A percentile compares a stretch with the other conserved stretches of the same genome.
phyloP scores from a whole-genome alignment of 495 filamentous ascomycete genomes.

The Chaetomium fimeti region DNA sequence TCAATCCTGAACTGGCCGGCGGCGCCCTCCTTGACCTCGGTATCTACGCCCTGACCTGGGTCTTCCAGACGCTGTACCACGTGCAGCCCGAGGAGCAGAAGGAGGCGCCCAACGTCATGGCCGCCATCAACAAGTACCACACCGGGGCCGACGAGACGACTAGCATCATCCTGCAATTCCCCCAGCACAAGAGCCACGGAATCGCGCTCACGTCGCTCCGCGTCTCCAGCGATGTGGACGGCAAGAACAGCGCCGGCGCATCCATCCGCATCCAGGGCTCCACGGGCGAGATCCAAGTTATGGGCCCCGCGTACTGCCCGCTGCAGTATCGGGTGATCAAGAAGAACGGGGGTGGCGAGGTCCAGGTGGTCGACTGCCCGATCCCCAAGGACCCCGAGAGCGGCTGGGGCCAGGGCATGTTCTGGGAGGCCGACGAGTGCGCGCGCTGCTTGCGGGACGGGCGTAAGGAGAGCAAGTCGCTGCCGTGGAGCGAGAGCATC shows the following conservation, averaged over 20 bases:
- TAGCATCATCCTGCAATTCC: conserved; percentile 76
- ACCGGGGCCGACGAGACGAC: conserved; percentile 82
- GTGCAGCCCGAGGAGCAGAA: conserved; percentile 60
- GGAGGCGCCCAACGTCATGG: conserved; percentile 48
- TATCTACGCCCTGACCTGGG: conserved; percentile 89
- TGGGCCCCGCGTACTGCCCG: conserved; percentile 71
- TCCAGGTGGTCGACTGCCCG: conserved; percentile 60
- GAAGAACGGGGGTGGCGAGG: conserved; percentile 50
- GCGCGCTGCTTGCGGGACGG: conserved; percentile 81
- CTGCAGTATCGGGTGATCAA: conserved; percentile 59
- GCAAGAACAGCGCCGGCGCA: conserved; percentile 59
- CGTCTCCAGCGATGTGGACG: conserved; percentile 64
- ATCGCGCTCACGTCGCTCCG: conserved; percentile 77
- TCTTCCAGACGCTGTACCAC: conserved; percentile 90
- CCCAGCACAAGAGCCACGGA: conserved; percentile 61
- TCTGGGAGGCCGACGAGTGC: conserved; percentile 92
- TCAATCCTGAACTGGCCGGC: conserved; percentile 80
- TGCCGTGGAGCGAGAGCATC: conserved; percentile 81
- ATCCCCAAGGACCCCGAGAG: conserved; percentile 56
- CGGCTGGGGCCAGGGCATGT: conserved; percentile 76
- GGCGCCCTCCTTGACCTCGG: conserved; percentile 85
- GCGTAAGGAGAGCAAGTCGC: conserved; percentile 68
- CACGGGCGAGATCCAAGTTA: conserved; percentile 82
- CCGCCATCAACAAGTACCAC: conserved; percentile 71
- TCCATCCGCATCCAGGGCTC: conserved; percentile 81